These are phyloP conservation scores for Geotrichum ghanense DNA, from an alignment of 805 yeast species.

Conservation along the genomic window DNA sequence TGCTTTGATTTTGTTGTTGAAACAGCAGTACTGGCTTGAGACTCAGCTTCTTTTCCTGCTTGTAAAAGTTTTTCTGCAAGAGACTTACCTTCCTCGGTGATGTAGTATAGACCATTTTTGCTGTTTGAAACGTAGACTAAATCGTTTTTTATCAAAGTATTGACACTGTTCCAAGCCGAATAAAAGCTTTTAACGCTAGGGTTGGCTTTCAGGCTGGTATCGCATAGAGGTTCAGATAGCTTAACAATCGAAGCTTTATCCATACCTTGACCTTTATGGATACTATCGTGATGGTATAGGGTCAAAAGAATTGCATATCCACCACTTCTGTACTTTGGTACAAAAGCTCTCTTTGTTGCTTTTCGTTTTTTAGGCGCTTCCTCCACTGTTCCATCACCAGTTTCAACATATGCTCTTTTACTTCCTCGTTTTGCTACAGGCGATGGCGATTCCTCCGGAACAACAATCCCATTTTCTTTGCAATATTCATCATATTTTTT, in stretches of 20 bases:
- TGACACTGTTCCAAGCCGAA: conserved; percentile 29
- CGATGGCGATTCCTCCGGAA: conserved; percentile 8
- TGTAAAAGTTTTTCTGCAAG: conserved; percentile 47
- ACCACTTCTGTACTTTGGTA: conserved; percentile 70
- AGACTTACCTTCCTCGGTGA: conserved; percentile 59
- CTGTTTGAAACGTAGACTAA: conserved; percentile 41
- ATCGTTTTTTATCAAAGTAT: conserved; percentile 49
- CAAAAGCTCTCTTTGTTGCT: conserved; percentile 32
- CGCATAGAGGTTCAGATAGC: conserved; percentile 30
- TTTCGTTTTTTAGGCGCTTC: conserved; percentile 8
- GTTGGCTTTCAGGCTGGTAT: conserved; percentile 29
- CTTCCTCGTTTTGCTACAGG: conserved; percentile 11
- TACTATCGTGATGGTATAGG: conserved; percentile 29
- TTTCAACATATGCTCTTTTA: conserved; percentile 1
- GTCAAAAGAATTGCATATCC: conserved; percentile 72
- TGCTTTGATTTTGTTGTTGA: too few relatives aligned
- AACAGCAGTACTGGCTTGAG: neutral
- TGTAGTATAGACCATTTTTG: conserved; percentile 30
- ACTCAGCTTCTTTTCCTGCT: conserved; percentile 44
- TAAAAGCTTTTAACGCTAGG: conserved; percentile 9
- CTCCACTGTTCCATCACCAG: conserved; percentile 2
- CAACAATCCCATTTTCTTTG: conserved; percentile 33
- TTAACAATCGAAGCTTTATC: conserved; percentile 47
- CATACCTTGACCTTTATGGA: conserved; percentile 36
- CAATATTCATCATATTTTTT: conserved; percentile 44